Evolutionary conservation across 768 basidiomycete species (phyloP), one percentile per base, ranked within the genome.

Genomic region (Dacryopinax primogenitus): DNA sequence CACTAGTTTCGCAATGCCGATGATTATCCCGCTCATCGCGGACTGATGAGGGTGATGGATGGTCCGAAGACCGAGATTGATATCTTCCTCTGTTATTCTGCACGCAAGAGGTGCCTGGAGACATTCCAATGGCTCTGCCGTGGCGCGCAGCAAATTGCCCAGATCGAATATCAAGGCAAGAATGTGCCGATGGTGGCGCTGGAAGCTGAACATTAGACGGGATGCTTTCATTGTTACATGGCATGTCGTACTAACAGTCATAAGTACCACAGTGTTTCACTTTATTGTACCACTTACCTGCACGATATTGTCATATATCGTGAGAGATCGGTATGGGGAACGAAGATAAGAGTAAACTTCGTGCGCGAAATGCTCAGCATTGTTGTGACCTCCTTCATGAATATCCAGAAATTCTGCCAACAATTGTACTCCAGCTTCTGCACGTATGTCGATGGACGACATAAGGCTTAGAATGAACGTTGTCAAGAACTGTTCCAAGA

Each of bases 331-430:
- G 74, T 84, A 95, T 1, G 93, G 93, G 9, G 92, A 94, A 62
- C 93, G 82, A 21, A 95, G 79, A 73, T 89, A 97, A 41, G 82
- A 83, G 73, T 95, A 96, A 37, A 96, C 81, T 75, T 97, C 92
- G 76, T 97, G 93, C 7, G 87, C 90, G 76, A 96, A 94, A 74
- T 96, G 93, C 72, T 97, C 93, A 12, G 93, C 88, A 69, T 90
- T 88, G 66, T 82, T 79, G 64, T 85, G 79, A 28, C 78, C 77
- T 7, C 85, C 86, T 58, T 82, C 80, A 68, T 86, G 87, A 73
- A 90, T 80, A 72, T 97, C 93, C 58, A 97, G 79, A 76, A 93
- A 94, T 69, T 95, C 93, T 15, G 91, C 81, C 7, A 97, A 78
- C 16, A 78, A 69, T 26, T 76, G 88, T 45, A 97, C 82, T 41